Evolutionary conservation across 495 filamentous ascomycete species (phyloP).

Genomic region (Penicillium ucsense): DNA sequence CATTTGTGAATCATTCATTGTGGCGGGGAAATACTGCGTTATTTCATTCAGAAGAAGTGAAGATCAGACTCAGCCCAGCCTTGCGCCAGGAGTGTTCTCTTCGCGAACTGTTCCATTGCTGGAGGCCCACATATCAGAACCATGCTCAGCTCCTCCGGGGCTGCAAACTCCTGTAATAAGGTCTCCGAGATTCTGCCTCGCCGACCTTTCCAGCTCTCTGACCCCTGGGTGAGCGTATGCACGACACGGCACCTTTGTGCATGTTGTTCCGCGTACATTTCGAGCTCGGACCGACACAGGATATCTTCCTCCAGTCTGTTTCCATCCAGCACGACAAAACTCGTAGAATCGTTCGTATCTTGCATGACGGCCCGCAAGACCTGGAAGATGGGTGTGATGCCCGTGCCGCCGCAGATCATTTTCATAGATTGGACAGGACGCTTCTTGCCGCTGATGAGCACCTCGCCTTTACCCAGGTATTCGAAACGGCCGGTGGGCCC

Average conservation of each 20-base stretch:
- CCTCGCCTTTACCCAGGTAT: slow-evolving; percentile 60
- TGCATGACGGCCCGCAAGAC: slow-evolving; percentile 70
- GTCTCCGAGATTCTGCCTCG: slow-evolving; percentile 57
- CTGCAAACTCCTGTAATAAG: slow-evolving; percentile 53
- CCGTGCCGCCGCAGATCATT: slow-evolving; percentile 87
- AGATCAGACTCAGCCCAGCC: slow-evolving; percentile 77
- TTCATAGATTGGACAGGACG: slow-evolving; percentile 57
- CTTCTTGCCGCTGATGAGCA: slow-evolving; percentile 49
- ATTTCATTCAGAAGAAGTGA: slow-evolving; percentile 62
- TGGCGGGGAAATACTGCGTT: no score
- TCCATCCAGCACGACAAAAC: slow-evolving; percentile 68
- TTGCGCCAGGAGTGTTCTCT: slow-evolving; percentile 49
- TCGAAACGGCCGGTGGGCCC: slow-evolving; percentile 85
- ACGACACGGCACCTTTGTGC: slow-evolving; percentile 53
- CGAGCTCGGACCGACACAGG: slow-evolving; percentile 67
- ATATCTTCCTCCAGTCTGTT: slow-evolving; percentile 80
- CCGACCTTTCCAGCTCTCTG: slow-evolving; percentile 57
- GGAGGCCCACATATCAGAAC: slow-evolving; percentile 80
- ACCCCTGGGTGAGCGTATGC: slow-evolving; percentile 59
- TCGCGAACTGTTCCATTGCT: slow-evolving; percentile 62
- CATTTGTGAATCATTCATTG: background rate
- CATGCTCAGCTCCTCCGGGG: slow-evolving; percentile 45
- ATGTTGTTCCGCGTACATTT: slow-evolving; percentile 44
- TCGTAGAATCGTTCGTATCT: slow-evolving; percentile 45
- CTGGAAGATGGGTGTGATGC: slow-evolving; percentile 88